Conservation (phyloP, 2,329 filamentous ascomycete genomes). For the Apiospora phragmitis region DNA sequence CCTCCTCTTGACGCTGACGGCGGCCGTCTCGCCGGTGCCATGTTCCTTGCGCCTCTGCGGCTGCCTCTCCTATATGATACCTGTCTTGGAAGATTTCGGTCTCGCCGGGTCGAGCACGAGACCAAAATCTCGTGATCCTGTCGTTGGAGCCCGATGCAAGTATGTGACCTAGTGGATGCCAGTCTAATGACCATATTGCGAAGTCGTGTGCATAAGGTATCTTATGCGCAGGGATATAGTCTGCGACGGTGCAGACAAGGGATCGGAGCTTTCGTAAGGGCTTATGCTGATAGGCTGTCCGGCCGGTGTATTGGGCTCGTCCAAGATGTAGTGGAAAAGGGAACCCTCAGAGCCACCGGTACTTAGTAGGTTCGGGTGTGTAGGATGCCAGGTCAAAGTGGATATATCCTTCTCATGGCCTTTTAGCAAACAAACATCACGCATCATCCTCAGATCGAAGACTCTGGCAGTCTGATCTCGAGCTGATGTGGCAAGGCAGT, state of each 20-base stretch:
- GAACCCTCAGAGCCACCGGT: conserved; percentile 90
- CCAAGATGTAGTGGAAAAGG: conserved; percentile 90
- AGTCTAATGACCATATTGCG: conserved; percentile 96
- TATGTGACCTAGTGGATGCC: conserved; percentile 95
- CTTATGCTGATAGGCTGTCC: conserved; percentile 72
- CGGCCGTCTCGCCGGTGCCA: conserved; percentile 81
- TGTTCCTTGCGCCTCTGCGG: conserved; percentile 92
- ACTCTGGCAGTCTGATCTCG: conserved; percentile 90
- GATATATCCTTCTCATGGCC: conserved; percentile 97
- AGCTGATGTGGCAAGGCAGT: conserved; percentile 87
- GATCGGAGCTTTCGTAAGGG: conserved; percentile 83
- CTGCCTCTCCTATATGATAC: conserved; percentile 92
- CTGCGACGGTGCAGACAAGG: conserved; percentile 76
- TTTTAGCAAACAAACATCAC: conserved; percentile 88
- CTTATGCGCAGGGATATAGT: conserved; percentile 89
- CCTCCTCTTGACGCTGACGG: conserved; percentile 82
- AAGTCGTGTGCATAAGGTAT: conserved; percentile 88
- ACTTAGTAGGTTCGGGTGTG: conserved; percentile 84
- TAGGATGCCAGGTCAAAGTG: conserved; percentile 88
- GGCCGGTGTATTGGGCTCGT: conserved; percentile 84
- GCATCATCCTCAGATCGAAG: conserved; percentile 97
- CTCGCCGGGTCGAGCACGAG: conserved; percentile 84
- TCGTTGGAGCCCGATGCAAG: conserved; percentile 95
- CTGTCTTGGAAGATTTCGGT: conserved; percentile 83
- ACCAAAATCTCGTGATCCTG: conserved; percentile 96